Evolutionary conservation across 2,329 filamentous ascomycete genomes (phyloP), one percentile per base, ranked within the genome.

Genomic region (Pyrenochaeta sp.): DNA sequence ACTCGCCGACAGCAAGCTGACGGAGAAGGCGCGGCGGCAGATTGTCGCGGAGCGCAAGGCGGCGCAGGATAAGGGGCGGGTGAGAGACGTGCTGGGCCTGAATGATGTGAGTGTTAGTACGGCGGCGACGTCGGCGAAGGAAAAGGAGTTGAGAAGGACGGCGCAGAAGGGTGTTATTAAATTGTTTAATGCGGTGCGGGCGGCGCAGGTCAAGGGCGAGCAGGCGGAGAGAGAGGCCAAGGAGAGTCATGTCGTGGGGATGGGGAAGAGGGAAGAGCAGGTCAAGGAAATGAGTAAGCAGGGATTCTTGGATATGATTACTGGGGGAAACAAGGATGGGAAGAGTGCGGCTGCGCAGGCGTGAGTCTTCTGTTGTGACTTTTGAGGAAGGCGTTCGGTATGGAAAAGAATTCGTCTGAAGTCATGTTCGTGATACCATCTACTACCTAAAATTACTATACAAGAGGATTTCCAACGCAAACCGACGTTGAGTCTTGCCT

Each of bases 231-330:
- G 79, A 69, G 82, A 83, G 55, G 81, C 84, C 35, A 82, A 83
- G 71, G 84, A 84, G 57, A 82, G 86, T 48, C 89, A 90, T 3
- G 77, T 95, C 0, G 81, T 96, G 21, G 93, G 93, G 2, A 84
- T 90, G 63, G 82, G 81, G 50, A 84, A 88, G 71, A 84, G 90
- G 55, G 88, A 95, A 73, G 90, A 95, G 74, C 91, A 88, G 76
- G 81, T 96, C 38, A 94, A 90, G 55, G 92, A 97, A 78, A 94
- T 99, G 86, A 96, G 88, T 71, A 95, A 96, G 77, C 89, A 96
- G 75, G 92, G 93, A 0, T 99, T 97, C 75, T 73, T 99, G 70
- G 93, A 97, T 50, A 74, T 97, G 70, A 96, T 99, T 68, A 79
- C 79, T 28, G 78, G 80, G 10, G 77, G 82, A 66, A 72, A 80